These are phyloP conservation scores for Hypoxylon sp. DNA, from an alignment of 2,329 filamentous ascomycete genomes.

Conservation along the genomic window DNA sequence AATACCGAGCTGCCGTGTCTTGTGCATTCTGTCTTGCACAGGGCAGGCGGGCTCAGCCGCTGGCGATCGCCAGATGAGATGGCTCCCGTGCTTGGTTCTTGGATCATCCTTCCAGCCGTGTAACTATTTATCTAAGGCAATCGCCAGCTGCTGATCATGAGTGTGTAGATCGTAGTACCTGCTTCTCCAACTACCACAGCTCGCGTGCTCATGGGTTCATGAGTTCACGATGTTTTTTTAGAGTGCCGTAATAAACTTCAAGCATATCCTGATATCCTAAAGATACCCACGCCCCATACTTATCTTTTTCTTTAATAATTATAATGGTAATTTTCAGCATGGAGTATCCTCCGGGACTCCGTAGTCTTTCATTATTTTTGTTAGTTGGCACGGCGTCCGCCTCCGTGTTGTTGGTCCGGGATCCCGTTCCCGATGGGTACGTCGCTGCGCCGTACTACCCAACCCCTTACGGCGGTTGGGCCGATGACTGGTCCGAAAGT, in stretches of 20 bases:
- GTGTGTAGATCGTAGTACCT: constrained; percentile 28
- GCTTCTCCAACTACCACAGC: constrained; percentile 28
- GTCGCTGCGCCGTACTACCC: constrained; percentile 77
- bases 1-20: constrained; percentile 29
- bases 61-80: constrained; percentile 23
- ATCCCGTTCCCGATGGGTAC: constrained; percentile 55
- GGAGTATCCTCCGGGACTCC: constrained; percentile 47
- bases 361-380: constrained; percentile 47
- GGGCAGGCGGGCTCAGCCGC: constrained; percentile 26
- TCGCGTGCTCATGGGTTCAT: constrained; percentile 25
- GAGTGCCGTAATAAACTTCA: constrained; percentile 24
- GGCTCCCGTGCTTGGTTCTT: constrained; percentile 29
- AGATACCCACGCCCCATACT: not conserved
- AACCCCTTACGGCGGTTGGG: constrained; percentile 79
- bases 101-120: constrained; percentile 30
- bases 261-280: constrained; percentile 11
- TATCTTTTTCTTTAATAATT: constrained; percentile 19
- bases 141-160: constrained; percentile 36
- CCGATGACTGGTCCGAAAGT: constrained; percentile 75
- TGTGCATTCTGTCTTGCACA: constrained; percentile 25
- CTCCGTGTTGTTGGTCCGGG: constrained; percentile 46
- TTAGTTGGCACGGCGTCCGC: constrained; percentile 40
- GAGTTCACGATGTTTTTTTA: constrained; percentile 24
- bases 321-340: constrained; percentile 50
- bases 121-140: constrained; percentile 33